Evolutionary conservation across 2,329 filamentous ascomycete genomes (phyloP), one percentile per base, ranked within the genome.

Genomic region (Aspergillus sp.): DNA sequence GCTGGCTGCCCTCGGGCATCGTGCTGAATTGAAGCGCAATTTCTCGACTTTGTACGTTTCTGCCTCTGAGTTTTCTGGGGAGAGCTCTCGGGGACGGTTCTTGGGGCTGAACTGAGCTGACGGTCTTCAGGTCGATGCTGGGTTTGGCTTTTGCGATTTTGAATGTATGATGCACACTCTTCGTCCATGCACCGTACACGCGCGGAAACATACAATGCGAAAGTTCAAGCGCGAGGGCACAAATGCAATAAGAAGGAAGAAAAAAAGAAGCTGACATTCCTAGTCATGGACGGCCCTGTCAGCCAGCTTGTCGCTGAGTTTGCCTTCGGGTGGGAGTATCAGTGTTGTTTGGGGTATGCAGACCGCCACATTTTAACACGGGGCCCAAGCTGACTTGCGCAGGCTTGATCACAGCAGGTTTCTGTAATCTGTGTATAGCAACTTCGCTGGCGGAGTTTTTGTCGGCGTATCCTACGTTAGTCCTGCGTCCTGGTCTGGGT

Each of bases 341-440:
- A 77, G 82, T 48, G 82, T 89, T 36, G 76, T 90, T 48, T 90
- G 85, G 85, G 86, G 85, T 78, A 52, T 26, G 58, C 36, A 27
- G 19, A 19, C 41, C 36, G 26, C 27, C 7, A 12, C n/a, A 19
- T 2, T 30, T 40, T n/a, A 7, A 27, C 39, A 29, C 30, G 4
- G n/a, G 19, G 19, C 19, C 19, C 19, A 19, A 19, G 19, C 10
- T 27, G 27, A 30, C 5, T 43, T 35, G 29, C 2, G 10, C 30
- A 65, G 61, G 66, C 41, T 65, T 84, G 9, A 61, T 78, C 4
- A 74, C 77, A n/a, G 78, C 79, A 9, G 80, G 82, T 27, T 55
- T 86, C 41, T 86, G 83, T 68, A 87, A 88, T 56, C 59, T 87
- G 8, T 84, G 80, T 52, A 73, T 87, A 26, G 81, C 84, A 3